phyloP scores from a whole-genome alignment of 2,329 filamentous ascomycete species.

The Diatrype stigma region DNA sequence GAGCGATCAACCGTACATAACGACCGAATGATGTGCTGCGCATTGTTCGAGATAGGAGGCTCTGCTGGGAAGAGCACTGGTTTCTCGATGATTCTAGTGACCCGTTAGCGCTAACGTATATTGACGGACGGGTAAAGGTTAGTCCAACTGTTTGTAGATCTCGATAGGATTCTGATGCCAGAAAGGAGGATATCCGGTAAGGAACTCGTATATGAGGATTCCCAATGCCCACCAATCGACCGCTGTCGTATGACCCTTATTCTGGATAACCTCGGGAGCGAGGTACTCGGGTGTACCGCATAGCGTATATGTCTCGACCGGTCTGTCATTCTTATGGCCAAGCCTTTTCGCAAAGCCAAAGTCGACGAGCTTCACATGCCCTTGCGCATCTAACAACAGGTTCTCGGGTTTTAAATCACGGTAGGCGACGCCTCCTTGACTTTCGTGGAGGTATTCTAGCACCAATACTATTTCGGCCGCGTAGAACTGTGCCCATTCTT shows the following conservation, averaged over 20 bases:
- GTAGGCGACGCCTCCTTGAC: constrained; percentile 73
- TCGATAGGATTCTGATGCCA: constrained; percentile 85
- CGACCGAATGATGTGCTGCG: constrained; percentile 69
- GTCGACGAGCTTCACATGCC: constrained; percentile 78
- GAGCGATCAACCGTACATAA: constrained; percentile 78
- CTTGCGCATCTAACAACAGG: constrained; percentile 69
- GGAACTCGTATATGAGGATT: constrained; percentile 78
- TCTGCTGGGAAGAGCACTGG: constrained; percentile 69
- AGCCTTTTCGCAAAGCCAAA: constrained; percentile 83
- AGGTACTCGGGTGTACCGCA: constrained; percentile 83
- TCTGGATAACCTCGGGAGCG: constrained; percentile 79
- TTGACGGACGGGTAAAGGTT: neutral
- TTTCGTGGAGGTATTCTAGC: constrained; percentile 74
- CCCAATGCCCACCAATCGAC: constrained; percentile 89
- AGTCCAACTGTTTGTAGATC: constrained; percentile 70
- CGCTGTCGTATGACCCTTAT: constrained; percentile 70
- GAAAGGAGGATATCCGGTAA: constrained; percentile 81
- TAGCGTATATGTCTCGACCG: constrained; percentile 72
- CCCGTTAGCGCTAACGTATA: constrained; percentile 12
- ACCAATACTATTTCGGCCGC: constrained; percentile 80
- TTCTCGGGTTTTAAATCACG: constrained; percentile 82
- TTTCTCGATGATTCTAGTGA: constrained; percentile 68
- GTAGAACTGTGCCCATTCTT: constrained; percentile 75
- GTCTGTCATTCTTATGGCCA: constrained; percentile 47
- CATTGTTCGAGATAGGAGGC: constrained; percentile 60